Evolutionary conservation across 345 rosid genomes (phyloP).

Genomic region (Excoecaria cochinchinensis): DNA sequence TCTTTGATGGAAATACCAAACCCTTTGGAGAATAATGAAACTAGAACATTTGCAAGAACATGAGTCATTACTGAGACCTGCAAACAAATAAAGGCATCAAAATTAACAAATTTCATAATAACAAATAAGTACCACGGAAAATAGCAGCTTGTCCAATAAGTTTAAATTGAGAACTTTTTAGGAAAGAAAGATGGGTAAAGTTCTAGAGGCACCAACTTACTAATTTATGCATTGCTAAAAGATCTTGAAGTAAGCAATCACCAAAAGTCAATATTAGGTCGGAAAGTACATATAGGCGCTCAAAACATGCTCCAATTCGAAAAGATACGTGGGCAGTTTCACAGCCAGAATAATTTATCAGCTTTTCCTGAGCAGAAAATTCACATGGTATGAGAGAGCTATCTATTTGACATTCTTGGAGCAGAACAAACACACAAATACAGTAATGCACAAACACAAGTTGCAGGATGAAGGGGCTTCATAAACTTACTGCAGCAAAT

Average conservation of each 20-base stretch:
- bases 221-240: constrained; percentile 62
- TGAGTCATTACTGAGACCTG: constrained; percentile 75
- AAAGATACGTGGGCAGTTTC: constrained; percentile 30
- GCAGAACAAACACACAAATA: background rate
- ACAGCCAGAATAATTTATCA: constrained; percentile 38
- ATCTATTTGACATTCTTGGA: background rate
- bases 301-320: constrained; percentile 45
- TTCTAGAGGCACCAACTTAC: constrained; percentile 38
- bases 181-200: background rate
- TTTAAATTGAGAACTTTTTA: background rate
- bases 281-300: constrained; percentile 48
- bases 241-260: constrained; percentile 59
- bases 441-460: background rate
- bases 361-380: constrained; percentile 53
- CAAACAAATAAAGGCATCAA: constrained; percentile 21
- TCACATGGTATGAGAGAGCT: constrained; percentile 15
- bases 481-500: constrained; percentile 52
- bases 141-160: background rate
- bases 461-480: background rate
- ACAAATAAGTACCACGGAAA: background rate
- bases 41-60: constrained; percentile 67
- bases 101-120: constrained; percentile 8
- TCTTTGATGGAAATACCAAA: constrained; percentile 63
- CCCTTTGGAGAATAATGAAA: constrained; percentile 73
- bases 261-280: constrained; percentile 57